Evolutionary conservation across 1,284 basidiomycete species (phyloP), one percentile per base, ranked within the genome.

Genomic region (Ceratorhiza oryzae-sativae): DNA sequence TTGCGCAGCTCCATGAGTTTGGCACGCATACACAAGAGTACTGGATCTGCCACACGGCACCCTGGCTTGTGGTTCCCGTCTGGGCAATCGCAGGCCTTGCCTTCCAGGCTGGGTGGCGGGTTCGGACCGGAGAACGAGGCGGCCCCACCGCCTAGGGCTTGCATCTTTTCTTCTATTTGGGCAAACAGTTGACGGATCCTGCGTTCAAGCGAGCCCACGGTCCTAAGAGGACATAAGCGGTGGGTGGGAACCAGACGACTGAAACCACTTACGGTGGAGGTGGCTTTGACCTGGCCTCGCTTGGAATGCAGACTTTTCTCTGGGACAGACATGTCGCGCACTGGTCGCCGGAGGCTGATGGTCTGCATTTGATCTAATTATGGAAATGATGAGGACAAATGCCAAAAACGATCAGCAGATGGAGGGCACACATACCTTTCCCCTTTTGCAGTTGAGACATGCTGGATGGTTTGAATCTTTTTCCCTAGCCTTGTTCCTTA

Each of bases 51-150:
- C 0, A 53, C 41, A 6, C 18, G 51, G 15, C 65, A 68, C 10
- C 53, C 51, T 32, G 65, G 49, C 18, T 39, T 34, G 53, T 68
- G 65, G 15, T 25, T 32, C n/a, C 1, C 42, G 3, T 36, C 41
- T 23, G 51, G 39, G 46, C 65, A 68, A 32, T 32, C 46, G 65
- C 65, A 68, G 10, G 51, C 3, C 58, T 27, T 45, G 41, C 20
- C 6, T 3, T 55, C 27, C 27, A 55, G 51, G 10, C 27, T 18
- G 27, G 27, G 51, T 30, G 12, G 15, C 2, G 25, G 23, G 15
- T 30, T 30, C 51, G 25, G 27, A 5, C 56, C 56, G n/a, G n/a
- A 59, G 12, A 45, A 60, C 15, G 13, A 4, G 5, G n/a, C 23
- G 23, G 39, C 39, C 20, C 58, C 39, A 32, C 58, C 58, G 18